Base-by-base conservation (phyloP, 2,329 filamentous ascomycete species). In the Stagonosporopsis chrysanthemi region DNA sequence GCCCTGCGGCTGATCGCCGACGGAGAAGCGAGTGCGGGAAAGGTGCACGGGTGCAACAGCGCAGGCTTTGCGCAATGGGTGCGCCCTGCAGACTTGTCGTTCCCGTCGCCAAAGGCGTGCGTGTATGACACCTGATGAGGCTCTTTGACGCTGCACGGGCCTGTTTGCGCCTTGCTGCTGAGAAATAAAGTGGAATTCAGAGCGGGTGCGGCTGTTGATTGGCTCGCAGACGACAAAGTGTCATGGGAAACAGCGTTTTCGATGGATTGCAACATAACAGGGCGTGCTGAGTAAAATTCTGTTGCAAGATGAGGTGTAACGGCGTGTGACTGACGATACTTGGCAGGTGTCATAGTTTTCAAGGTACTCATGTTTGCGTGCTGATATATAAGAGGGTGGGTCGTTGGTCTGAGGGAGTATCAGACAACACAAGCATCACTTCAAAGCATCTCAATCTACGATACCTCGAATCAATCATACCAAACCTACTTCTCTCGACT, bases 281-380 rank as follows among this genome's bases (percentile, higher is more conserved):
- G 56, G 56, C 56, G 56, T 54, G 56, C 40, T 50, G 41, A 39
- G 36, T 48, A 58, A 58, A 54, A 58, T 38, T 58, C 41, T 57
- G 54, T 52, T 39, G 54, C 48, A 49, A 57, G 43, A 48, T 52
- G 54, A 57, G 31, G 31, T 57, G 54, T 35, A 49, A 57, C 39
- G 40, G 44, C 45, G 55, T 58, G 50, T 50, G 55, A 58, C 55
- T 58, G 55, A 54, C 55, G 50, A 58, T 58, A 46, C 55, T 53
- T 58, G 55, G 55, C 50, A 17, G 28, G 44, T 50, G 50, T 53
- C 50, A 58, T 44, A 17, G 22, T 49, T 53, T 41, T 38, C 6
- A 3, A 23, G 45, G 23, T 11, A 19, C 39, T 23, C n/a, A 39
- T n/a, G 36, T 31, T 35, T 12, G 22, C 22, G 19, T 22, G 24